A percentile compares a stretch with the other conserved stretches of the same genome.
Conservation (phyloP, 2,329 filamentous ascomycete genomes). For the Cladophialophora chaetospira region DNA sequence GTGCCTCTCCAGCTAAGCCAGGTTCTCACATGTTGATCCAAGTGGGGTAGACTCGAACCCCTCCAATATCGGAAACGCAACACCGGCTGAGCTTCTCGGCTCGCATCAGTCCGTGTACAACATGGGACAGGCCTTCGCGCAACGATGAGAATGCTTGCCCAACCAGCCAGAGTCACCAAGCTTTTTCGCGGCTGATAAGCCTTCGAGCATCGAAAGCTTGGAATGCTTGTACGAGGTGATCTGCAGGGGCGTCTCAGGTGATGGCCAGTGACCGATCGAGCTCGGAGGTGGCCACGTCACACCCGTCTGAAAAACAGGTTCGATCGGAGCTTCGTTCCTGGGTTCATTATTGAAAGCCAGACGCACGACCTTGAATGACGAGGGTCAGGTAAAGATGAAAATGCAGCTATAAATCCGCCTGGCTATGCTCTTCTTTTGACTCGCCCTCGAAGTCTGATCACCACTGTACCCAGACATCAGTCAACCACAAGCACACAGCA, state of each 20-base stretch:
- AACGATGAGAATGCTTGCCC: not conserved
- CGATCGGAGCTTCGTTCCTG: not conserved
- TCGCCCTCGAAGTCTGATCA: too few relatives aligned
- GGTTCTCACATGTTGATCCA: not conserved
- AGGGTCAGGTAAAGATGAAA: not conserved
- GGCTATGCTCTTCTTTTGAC: too few relatives aligned
- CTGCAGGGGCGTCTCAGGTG: not conserved
- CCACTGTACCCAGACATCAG: too few relatives aligned
- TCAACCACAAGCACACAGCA: not conserved
- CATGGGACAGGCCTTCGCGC: not conserved
- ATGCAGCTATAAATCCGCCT: not conserved
- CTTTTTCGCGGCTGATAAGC: not conserved
- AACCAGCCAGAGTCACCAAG: not conserved
- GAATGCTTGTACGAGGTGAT: constrained; percentile 6
- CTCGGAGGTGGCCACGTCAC: not conserved
- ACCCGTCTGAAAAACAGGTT: not conserved
- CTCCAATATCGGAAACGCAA: not conserved
- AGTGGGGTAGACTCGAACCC: not conserved
- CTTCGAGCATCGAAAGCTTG: constrained; percentile 10
- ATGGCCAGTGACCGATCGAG: not conserved
- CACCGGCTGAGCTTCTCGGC: not conserved
- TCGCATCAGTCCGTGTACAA: not conserved
- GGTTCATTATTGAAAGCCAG: too few relatives aligned
- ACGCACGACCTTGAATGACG: too few relatives aligned
- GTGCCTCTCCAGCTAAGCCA: not conserved